phyloP scores from a whole-genome alignment of 1,284 basidiomycete genomes.

The Hemileia vastatrix region DNA sequence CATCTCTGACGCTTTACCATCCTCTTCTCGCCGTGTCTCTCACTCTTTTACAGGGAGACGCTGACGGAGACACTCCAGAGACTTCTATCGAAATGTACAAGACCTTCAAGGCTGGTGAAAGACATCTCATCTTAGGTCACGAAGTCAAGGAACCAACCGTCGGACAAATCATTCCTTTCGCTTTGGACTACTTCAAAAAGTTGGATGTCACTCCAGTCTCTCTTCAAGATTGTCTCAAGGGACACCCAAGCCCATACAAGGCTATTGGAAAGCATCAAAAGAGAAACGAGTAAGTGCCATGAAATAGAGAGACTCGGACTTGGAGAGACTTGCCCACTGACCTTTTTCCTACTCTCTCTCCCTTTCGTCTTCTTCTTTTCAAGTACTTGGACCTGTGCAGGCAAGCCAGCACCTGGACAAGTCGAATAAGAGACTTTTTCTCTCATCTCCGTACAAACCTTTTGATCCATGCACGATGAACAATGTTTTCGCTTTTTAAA shows the following conservation, averaged over 20 bases:
- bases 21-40: background rate
- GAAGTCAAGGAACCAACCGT: background rate
- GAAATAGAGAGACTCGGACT: too few relatives aligned
- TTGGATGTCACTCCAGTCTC: background rate
- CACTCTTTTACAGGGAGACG: background rate
- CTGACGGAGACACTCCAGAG: background rate
- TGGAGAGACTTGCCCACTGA: too few relatives aligned
- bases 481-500: too few relatives aligned
- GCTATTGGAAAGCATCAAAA: background rate
- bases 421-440: too few relatives aligned
- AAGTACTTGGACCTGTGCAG: too few relatives aligned
- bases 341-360: too few relatives aligned
- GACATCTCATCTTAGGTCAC: background rate
- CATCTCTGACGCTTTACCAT: background rate
- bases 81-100: background rate
- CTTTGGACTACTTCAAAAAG: background rate
- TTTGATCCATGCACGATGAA: too few relatives aligned
- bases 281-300: background rate
- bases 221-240: background rate
- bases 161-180: background rate
- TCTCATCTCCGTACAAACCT: too few relatives aligned
- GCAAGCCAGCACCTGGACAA: too few relatives aligned
- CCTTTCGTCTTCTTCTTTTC: too few relatives aligned
- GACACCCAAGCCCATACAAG: background rate
- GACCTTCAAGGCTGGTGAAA: background rate